Base-by-base conservation (phyloP, 306 rosid genomes). In the Acmispon strigosus region DNA sequence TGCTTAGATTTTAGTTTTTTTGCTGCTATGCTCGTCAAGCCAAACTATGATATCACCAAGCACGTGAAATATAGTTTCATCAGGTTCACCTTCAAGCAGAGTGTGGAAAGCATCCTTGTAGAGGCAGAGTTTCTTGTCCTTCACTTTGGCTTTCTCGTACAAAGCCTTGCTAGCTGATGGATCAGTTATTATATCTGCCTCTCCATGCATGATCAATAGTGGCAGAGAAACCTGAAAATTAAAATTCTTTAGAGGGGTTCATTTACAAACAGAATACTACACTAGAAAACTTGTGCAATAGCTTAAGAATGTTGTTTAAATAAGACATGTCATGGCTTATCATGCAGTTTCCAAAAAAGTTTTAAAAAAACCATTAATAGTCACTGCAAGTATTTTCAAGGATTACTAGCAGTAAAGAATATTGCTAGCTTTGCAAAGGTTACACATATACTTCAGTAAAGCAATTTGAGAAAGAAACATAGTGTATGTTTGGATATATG, bases 151-250 rank as follows among this genome's bases (percentile, higher is more conserved):
- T 75, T 71, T 78, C 71, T 78, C 61, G 4, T 78, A 75, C 76
- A 83, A 75, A 18, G 84, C 86, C 73, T 83, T 76, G 70, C 84
- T 83, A 39, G 86, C 86, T 53, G 84, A 79, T 66, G 86, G 86
- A 61, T 83, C 86, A 7, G 86, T 76, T 75, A 83, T 83, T 61
- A 79, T 76, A 57, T 83, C 86, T 52, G 84, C 81, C 13, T 79
- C 86, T 66, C 86, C 86, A 83, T 83, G 86, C 86, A 83, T 83
- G 76, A 83, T 79, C 79, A 83, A 67, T 62, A 83, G 53, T 61
- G 86, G 86, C 53, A 83, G 79, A 66, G 79, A 83, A 16, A 83
- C 86, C 86, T 83, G 34, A 27, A 52, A 70, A 62, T 39, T 24
- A 17, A 43, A 62, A 27, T 27, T 55, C 59, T 54, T 53, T 12